Evolutionary conservation across 805 yeast species (phyloP).

Genomic region (Yamadazyma phyllophila): DNA sequence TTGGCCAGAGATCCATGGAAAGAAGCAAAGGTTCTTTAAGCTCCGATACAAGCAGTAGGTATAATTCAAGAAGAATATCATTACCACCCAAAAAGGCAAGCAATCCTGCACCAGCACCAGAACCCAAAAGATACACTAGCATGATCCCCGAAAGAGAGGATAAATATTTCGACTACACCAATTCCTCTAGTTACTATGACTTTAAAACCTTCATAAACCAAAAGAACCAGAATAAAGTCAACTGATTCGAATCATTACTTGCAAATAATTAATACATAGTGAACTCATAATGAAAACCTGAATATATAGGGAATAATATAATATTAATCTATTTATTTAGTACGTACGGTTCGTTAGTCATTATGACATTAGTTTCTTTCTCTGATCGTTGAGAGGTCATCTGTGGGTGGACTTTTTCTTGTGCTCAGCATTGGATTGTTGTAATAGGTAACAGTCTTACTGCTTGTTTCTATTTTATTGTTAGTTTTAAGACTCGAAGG

Average conservation of each 20-base stretch:
- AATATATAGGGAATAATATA: neutral
- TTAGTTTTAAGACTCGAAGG: slow-evolving; percentile 16
- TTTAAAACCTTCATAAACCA: slow-evolving; percentile 37
- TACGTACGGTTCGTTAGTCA: neutral
- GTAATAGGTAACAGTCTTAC: slow-evolving; percentile 44
- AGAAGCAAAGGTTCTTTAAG: slow-evolving; percentile 6
- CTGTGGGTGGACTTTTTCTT: slow-evolving; percentile 1
- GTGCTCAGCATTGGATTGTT: slow-evolving; percentile 5
- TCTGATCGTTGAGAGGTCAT: slow-evolving; percentile 7
- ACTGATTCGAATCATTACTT: neutral
- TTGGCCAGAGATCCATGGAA: slow-evolving; percentile 6
- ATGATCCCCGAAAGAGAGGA: slow-evolving; percentile 8
- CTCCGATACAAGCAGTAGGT: slow-evolving; percentile 15
- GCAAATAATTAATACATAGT: neutral
- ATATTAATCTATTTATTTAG: neutral
- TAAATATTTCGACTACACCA: slow-evolving; percentile 36
- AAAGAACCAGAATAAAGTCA: slow-evolving; percentile 11
- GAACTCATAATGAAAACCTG: neutral
- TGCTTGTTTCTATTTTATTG: slow-evolving; percentile 35
- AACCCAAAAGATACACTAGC: neutral
- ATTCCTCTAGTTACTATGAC: slow-evolving; percentile 25
- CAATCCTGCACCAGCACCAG: neutral
- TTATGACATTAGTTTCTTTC: slow-evolving; percentile 5
- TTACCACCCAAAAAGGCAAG: slow-evolving; percentile 4
- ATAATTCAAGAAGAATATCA: slow-evolving; percentile 16